Base-by-base conservation (phyloP, 2,329 filamentous ascomycete genomes). In the Sporothrix globosa region DNA sequence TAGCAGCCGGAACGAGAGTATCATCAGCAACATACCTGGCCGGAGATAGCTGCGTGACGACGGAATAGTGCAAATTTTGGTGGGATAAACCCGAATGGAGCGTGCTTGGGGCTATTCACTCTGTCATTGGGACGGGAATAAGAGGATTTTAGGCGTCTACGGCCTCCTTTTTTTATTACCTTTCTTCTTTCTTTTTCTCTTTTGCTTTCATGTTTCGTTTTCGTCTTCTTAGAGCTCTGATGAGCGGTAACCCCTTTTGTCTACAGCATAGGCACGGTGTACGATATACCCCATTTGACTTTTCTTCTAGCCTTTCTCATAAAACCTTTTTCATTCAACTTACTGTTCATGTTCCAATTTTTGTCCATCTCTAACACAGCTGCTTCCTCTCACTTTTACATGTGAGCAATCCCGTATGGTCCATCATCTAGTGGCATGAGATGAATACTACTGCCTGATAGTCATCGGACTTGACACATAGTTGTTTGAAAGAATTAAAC, bases 1-100 rank as follows among this genome's bases (percentile, higher is more conserved):
- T 70, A 77, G n/a, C 69, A 73, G 60, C 75, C 78, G 60, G 71
- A 75, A 71, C 21, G 69, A 70, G 24, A 74, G 73, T 34, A 65
- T 73, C 30, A 68, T 71, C n/a, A 73, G 72, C 56, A 67, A 65
- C 19, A 46, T 69, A n/a, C 61, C 67, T 19, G 39, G 6, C 21
- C 46, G 24, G 24, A 3, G 41, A 44, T 27, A 50, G 50, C 44
- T 3, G 44, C 14, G 44, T 9, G 14, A 44, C 41, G 19, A 34
- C 27, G 53, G 39, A 13, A 17, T 5, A 41, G 34, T n/a, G n/a
- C 11, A 44, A 44, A 27, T 13, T 24, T 41, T 19, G 10, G 39
- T 4, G 56, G 4, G n/a, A 24, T 7, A 13, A 24, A 21, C 39
- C 39, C 19, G 56, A 2, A 3, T 56, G 7, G 10, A 9, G 3